Percentiles rank a stretch among this genome's conserved stretches.
Evolutionary conservation across 1,284 basidiomycete genomes (phyloP).

Genomic region (Heterobasidion irregulare): DNA sequence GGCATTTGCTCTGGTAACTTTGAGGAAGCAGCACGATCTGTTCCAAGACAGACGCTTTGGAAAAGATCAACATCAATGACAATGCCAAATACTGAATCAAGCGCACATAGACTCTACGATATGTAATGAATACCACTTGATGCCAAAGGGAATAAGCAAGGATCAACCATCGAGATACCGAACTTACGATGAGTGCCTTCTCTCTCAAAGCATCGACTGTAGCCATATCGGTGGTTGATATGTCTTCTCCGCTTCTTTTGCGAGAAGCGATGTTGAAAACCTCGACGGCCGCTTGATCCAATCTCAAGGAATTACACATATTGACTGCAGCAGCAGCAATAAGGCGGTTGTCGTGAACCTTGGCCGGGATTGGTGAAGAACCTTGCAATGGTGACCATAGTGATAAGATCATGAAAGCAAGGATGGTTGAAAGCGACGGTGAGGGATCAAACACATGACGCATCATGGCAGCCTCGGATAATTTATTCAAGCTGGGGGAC

Average conservation of each 20-base stretch:
- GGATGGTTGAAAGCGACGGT: conserved; percentile 31
- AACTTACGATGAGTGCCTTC: conserved; percentile 8
- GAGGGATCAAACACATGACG: conserved; percentile 31
- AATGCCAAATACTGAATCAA: neutral
- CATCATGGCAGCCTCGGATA: conserved; percentile 30
- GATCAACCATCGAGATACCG: too few relatives aligned
- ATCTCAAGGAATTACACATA: conserved; percentile 22
- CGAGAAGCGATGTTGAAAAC: conserved; percentile 4
- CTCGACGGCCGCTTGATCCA: conserved; percentile 8
- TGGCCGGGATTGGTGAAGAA: conserved; percentile 13
- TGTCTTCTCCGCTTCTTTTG: conserved; percentile 1
- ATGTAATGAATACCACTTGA: conserved; percentile 28
- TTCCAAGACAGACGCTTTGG: conserved; percentile 11
- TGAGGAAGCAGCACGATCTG: conserved; percentile 5
- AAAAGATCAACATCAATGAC: neutral
- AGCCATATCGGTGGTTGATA: conserved; percentile 1
- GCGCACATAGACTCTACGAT: conserved; percentile 31
- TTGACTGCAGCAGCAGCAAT: conserved; percentile 34
- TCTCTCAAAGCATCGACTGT: neutral
- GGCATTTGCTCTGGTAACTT: neutral
- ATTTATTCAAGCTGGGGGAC: conserved; percentile 29
- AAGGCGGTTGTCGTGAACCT: conserved; percentile 29
- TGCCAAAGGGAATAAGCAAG: too few relatives aligned
- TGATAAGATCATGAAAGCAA: conserved; percentile 32
- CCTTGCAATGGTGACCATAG: conserved; percentile 19